Evolutionary conservation across 345 rosid genomes (phyloP).

Genomic region (Mallotus nudiflorus): DNA sequence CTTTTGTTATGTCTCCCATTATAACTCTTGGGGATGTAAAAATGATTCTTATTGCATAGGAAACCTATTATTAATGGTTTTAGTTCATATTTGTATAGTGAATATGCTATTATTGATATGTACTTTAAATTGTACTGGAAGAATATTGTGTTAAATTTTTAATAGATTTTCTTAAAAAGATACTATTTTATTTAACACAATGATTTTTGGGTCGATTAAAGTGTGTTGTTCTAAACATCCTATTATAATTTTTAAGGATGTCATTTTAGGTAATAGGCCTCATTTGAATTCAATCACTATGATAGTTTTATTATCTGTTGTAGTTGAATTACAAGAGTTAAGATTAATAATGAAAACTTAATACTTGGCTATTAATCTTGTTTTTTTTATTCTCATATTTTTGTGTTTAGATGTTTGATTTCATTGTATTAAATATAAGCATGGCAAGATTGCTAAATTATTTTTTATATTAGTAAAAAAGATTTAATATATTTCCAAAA

Average conservation of each 20-base stretch:
- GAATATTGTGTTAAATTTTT: constrained; percentile 48
- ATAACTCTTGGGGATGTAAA: constrained; percentile 36
- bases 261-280: constrained; percentile 40
- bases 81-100: constrained; percentile 54
- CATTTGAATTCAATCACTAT: constrained; percentile 52
- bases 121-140: constrained; percentile 48
- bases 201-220: constrained; percentile 60
- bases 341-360: constrained; percentile 59
- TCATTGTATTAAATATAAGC: constrained; percentile 62
- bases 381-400: constrained; percentile 49
- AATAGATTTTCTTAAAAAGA: constrained; percentile 61
- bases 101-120: constrained; percentile 56
- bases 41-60: constrained; percentile 48
- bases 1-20: constrained; percentile 53
- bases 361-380: constrained; percentile 50
- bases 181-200: constrained; percentile 59
- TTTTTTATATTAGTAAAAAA: constrained; percentile 61
- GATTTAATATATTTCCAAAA: too few relatives aligned
- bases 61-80: constrained; percentile 54
- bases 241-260: constrained; percentile 42
- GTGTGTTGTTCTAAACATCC: constrained; percentile 51
- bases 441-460: constrained; percentile 33
- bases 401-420: constrained; percentile 62
- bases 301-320: constrained; percentile 63
- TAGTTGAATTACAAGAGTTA: constrained; percentile 66